Conservation (phyloP, 2,329 filamentous ascomycete genomes). For the Phyllosticta citriasiana region DNA sequence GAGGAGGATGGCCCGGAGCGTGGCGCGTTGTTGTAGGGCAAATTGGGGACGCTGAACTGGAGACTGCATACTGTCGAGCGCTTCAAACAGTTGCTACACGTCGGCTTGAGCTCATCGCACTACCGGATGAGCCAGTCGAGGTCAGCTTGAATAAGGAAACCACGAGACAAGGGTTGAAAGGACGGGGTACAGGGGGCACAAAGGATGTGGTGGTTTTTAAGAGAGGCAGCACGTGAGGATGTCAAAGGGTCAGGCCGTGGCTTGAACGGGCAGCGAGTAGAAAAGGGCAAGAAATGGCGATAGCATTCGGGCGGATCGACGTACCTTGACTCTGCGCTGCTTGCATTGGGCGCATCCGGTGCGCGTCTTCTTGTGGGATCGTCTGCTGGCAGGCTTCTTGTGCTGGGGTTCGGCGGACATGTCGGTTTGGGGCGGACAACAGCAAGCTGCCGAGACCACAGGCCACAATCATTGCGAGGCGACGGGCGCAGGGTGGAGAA, state of each 20-base stretch:
- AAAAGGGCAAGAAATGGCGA: not conserved
- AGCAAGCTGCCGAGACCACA: not conserved
- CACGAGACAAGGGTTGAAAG: not conserved
- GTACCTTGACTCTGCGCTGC: constrained; percentile 9
- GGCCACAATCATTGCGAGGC: not conserved
- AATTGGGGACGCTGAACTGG: constrained; percentile 14
- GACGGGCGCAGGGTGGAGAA: not conserved
- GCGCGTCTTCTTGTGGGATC: constrained; percentile 9
- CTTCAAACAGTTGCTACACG: constrained; percentile 22
- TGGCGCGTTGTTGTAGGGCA: not conserved
- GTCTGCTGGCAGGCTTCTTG: constrained; percentile 3
- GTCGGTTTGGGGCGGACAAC: not conserved
- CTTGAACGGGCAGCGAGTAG: not conserved
- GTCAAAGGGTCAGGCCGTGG: not conserved
- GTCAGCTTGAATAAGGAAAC: no score
- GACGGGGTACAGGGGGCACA: not conserved
- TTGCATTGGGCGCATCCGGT: constrained; percentile 10
- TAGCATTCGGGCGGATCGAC: not conserved
- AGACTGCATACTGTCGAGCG: constrained; percentile 21
- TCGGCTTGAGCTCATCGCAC: constrained; percentile 24
- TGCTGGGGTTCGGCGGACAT: constrained; percentile 3
- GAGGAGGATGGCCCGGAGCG: not conserved
- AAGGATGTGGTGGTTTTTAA: not conserved
- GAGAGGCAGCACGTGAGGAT: not conserved
- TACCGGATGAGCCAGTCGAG: not conserved